Evolutionary conservation across 225 moss, liverwort and hornwort species (phyloP).

Genomic region (Bryum argenteum): DNA sequence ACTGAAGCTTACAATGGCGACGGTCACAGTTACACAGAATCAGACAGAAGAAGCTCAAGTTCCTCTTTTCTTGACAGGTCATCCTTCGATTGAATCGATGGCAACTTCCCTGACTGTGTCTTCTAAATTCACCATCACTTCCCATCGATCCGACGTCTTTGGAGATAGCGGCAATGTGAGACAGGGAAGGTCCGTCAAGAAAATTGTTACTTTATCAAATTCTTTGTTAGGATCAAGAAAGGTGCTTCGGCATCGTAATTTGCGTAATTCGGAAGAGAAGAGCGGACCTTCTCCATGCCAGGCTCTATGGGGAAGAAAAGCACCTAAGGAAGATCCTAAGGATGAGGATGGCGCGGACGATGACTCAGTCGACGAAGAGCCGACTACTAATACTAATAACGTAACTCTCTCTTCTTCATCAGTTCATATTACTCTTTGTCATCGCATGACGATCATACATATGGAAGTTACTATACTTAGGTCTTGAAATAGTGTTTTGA

Average conservation of each 20-base stretch:
- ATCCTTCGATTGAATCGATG: constrained; percentile 36
- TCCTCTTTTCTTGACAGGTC: constrained; percentile 35
- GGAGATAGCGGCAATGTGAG: constrained; percentile 37
- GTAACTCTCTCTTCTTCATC: constrained; percentile 31
- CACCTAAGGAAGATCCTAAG: constrained; percentile 38
- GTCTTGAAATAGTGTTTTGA: background rate
- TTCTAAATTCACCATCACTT: constrained; percentile 42
- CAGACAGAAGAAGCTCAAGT: constrained; percentile 9
- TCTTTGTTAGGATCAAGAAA: constrained; percentile 42
- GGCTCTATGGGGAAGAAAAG: constrained; percentile 51
- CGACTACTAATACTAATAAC: constrained; percentile 36
- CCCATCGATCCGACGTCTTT: constrained; percentile 36
- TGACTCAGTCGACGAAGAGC: constrained; percentile 34
- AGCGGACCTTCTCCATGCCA: constrained; percentile 35
- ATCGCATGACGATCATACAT: constrained; percentile 7
- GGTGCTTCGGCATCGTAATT: constrained; percentile 35
- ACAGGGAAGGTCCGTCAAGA: constrained; percentile 32
- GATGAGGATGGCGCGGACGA: constrained; percentile 49
- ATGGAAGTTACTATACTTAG: background rate
- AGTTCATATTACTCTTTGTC: background rate
- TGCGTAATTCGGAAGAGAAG: constrained; percentile 33
- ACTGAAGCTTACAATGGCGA: background rate
- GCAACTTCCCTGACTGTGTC: constrained; percentile 48
- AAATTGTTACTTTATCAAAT: constrained; percentile 38
- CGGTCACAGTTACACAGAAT: background rate